These are phyloP conservation scores for Pyrus betulifolia DNA, from an alignment of 306 rosid genomes.

Conservation along the genomic window DNA sequence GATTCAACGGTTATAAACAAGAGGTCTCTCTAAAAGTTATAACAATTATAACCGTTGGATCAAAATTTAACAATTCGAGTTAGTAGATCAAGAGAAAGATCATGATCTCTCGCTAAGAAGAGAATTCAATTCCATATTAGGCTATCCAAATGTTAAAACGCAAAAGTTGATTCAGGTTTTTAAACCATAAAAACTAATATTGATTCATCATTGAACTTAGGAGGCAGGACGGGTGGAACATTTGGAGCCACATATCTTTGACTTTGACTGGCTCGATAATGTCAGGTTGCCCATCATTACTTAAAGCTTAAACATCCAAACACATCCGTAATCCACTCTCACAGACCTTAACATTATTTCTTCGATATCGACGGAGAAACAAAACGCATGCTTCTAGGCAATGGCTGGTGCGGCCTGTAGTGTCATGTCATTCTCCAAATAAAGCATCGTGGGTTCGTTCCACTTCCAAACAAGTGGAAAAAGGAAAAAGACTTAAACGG, in stretches of 20 bases:
- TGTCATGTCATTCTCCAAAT: not conserved
- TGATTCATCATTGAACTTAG: too few relatives aligned
- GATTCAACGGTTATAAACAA: too few relatives aligned
- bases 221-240: not conserved
- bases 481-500: too few relatives aligned
- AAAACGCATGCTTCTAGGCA: not conserved
- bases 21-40: fast-evolving
- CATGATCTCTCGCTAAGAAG: too few relatives aligned
- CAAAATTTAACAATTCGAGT: too few relatives aligned
- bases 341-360: not conserved
- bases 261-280: not conserved
- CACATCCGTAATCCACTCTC: not conserved
- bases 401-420: not conserved
- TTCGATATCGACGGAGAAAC: not conserved
- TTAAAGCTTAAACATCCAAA: too few relatives aligned
- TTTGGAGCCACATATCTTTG: not conserved
- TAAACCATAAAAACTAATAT: too few relatives aligned
- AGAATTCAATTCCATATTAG: too few relatives aligned
- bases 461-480: not conserved
- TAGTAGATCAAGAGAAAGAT: too few relatives aligned
- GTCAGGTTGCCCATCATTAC: not conserved
- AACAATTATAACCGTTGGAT: too few relatives aligned
- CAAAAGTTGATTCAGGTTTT: not conserved
- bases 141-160: too few relatives aligned
- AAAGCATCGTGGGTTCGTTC: not conserved